These are phyloP conservation scores for Triticum turgidum DNA, from an alignment of 176 grass and related monocot genomes.

Conservation along the genomic window DNA sequence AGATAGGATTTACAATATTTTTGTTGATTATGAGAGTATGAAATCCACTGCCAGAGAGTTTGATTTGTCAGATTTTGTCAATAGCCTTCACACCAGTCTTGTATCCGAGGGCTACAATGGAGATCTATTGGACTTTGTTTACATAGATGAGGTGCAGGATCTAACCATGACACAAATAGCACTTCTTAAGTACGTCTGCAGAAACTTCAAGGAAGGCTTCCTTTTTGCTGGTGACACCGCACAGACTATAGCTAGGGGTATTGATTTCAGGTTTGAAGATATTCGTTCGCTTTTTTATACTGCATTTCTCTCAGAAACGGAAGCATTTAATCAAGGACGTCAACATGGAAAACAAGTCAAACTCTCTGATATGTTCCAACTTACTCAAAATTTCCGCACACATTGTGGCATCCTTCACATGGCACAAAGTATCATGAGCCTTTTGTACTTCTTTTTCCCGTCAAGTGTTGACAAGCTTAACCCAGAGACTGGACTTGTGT, in stretches of 20 bases:
- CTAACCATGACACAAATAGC: constrained; percentile 76
- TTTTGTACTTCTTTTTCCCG: constrained; percentile 80
- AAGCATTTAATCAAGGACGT: constrained; percentile 7
- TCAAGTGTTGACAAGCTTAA: constrained; percentile 67
- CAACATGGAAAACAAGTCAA: constrained; percentile 42
- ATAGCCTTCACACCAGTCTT: constrained; percentile 44
- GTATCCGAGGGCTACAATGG: constrained; percentile 46
- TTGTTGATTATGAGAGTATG: constrained; percentile 70
- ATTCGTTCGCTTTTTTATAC: constrained; percentile 77
- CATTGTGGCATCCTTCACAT: constrained; percentile 71
- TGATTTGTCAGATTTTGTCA: constrained; percentile 90
- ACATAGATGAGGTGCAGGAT: constrained; percentile 96
- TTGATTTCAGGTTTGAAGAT: constrained; percentile 94
- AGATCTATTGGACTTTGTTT: constrained; percentile 63
- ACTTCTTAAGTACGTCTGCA: constrained; percentile 74
- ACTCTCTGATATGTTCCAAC: constrained; percentile 66
- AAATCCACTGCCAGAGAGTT: constrained; percentile 59
- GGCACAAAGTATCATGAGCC: constrained; percentile 77
- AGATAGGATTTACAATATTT: constrained; percentile 73
- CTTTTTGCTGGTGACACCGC: constrained; percentile 91
- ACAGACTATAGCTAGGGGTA: constrained; percentile 82
- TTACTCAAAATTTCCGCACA: constrained; percentile 84
- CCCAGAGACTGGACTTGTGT: constrained; percentile 74
- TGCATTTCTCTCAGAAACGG: constrained; percentile 49
- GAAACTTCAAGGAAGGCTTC: constrained; percentile 76